These are phyloP conservation scores for Phaffomyces opuntiae DNA, from an alignment of 805 yeast genomes.

Conservation along the genomic window DNA sequence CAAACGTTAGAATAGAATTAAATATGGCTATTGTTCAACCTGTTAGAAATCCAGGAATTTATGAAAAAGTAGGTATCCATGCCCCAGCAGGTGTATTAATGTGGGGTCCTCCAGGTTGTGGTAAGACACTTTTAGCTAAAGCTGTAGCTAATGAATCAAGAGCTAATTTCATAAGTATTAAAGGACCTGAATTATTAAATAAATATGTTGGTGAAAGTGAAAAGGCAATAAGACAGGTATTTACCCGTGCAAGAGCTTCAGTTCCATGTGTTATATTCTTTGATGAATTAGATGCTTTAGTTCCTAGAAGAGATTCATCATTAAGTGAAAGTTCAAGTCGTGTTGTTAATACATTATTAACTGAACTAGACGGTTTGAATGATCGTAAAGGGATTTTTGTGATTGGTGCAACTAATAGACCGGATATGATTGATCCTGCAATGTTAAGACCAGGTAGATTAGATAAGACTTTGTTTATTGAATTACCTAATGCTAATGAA, in stretches of 20 bases:
- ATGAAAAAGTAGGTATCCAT: slow-evolving; percentile 83
- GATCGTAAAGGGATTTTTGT: slow-evolving; percentile 92
- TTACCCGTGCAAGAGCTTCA: slow-evolving; percentile 85
- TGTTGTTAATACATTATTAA: slow-evolving; percentile 88
- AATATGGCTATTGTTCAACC: slow-evolving; percentile 99
- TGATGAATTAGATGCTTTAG: slow-evolving; percentile 94
- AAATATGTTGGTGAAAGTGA: slow-evolving; percentile 97
- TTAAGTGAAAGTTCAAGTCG: slow-evolving; percentile 86
- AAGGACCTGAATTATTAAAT: slow-evolving; percentile 92
- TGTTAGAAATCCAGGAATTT: slow-evolving; percentile 84
- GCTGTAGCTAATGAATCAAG: slow-evolving; percentile 97
- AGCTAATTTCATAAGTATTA: slow-evolving; percentile 91
- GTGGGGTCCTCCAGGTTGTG: slow-evolving; percentile 99
- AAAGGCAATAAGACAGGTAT: slow-evolving; percentile 88
- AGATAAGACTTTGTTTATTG: slow-evolving; percentile 88
- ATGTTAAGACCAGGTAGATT: slow-evolving; percentile 96
- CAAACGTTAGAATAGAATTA: slow-evolving; percentile 73
- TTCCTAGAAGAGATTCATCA: slow-evolving; percentile 86
- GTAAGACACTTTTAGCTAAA: slow-evolving; percentile 91
- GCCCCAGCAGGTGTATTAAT: slow-evolving; percentile 95
- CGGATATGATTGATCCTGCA: slow-evolving; percentile 97
- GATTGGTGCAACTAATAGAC: slow-evolving; percentile 94
- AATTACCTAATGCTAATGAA: slow-evolving; percentile 74
- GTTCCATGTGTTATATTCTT: slow-evolving; percentile 92
- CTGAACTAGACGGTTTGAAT: slow-evolving; percentile 91